Evolutionary conservation across 129 eudicot genomes (phyloP), one percentile per base, ranked within the genome.

Genomic region (Arctium lappa): DNA sequence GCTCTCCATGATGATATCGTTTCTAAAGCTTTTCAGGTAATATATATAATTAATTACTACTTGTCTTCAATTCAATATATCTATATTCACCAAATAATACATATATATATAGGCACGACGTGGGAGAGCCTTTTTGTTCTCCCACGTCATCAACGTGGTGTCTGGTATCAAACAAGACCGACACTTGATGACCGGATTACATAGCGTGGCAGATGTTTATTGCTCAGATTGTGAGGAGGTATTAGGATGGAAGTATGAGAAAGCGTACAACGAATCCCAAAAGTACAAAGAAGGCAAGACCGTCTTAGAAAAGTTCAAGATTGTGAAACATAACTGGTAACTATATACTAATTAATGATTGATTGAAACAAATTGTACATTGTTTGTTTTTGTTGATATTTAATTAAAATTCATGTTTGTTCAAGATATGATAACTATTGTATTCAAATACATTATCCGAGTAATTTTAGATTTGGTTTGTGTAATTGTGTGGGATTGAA

Each of bases 11-110:
- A 89, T 77, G 90, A 87, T 87, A 53, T 87, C 65, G 75, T 89
- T 72, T 89, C 92, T 33, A 89, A 89, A 80, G 83, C 87, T 63
- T 89, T 89, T 80, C 92, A 87, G 92, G 90, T 46, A 42, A 42
- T 9, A 7, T 8, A 42, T 42, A 22, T 22, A 22, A 22, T 22
- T 22, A 22, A 22, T 22, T 22, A 22, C 27, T 40, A 40, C 6
- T 40, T 40, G 5, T 33, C 44, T 39, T 39, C 44, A 5, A 39
- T 39, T 39, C 44, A 39, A 37, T 37, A 37, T 37, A 37, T 6
- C 15, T 34, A 62, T 15, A 8, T 37, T 0, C 16, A 12, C 60
- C 60, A 48, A 48, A 48, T 48, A 53, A 12, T 60, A n/a, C 16
- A 16, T 56, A 63, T 3, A 22, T 6, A 15, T 62, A 18, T 65